Percentiles rank a stretch among this genome's conserved stretches.
phyloP scores from a whole-genome alignment of 2,329 filamentous ascomycete genomes.

The Alternaria angustiovoidea region DNA sequence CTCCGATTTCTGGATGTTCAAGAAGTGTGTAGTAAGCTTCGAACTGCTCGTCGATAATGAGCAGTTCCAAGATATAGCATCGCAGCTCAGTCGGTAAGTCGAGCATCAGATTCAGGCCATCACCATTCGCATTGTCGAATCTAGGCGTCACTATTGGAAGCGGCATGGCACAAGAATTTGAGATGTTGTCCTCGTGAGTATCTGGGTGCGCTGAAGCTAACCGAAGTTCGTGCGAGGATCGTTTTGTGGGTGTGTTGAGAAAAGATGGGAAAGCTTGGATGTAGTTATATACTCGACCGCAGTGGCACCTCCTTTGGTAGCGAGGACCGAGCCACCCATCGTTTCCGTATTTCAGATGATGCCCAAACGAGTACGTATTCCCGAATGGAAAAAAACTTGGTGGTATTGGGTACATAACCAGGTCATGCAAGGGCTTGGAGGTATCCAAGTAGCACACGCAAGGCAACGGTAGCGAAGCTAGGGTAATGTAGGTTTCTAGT shows the following conservation, averaged over 20 bases:
- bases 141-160: neutral
- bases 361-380: neutral
- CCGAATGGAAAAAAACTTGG: rapidly evolving
- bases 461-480: no score
- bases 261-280: neutral
- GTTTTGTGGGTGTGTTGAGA: neutral
- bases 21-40: slow-evolving; percentile 1
- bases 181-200: neutral
- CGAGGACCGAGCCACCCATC: neutral
- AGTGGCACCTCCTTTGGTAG: neutral
- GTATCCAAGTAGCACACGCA: no score
- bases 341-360: neutral
- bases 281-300: neutral
- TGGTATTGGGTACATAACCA: no score
- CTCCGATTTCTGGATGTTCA: neutral
- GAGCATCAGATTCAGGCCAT: neutral
- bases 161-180: neutral
- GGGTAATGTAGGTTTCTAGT: rapidly evolving
- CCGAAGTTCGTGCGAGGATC: rapidly evolving
- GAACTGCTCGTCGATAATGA: neutral
- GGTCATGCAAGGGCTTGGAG: no score
- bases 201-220: neutral
- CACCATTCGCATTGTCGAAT: neutral
- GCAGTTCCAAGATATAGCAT: neutral
- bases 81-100: slow-evolving; percentile 1